These are phyloP conservation scores for Euphrasia confusa DNA, from an alignment of 257 asterid species.

Conservation along the genomic window DNA sequence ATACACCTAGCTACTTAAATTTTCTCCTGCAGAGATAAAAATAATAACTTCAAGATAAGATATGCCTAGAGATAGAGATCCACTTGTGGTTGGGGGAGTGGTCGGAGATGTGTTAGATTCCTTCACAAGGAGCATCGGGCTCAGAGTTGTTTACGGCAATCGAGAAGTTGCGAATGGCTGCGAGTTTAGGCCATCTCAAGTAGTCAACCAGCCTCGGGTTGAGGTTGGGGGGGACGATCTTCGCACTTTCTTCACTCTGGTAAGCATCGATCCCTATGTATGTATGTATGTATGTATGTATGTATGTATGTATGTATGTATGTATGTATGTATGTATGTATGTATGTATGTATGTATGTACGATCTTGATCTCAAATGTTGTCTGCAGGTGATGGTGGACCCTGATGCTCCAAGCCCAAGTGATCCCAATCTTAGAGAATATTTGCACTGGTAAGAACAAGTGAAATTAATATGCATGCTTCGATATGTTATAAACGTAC, in stretches of 20 bases:
- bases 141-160: conserved; percentile 35
- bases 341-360: not conserved
- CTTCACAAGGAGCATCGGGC: conserved; percentile 42
- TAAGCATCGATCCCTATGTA: conserved; percentile 13
- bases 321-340: too few relatives aligned
- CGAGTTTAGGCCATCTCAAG: conserved; percentile 61
- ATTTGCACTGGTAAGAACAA: conserved; percentile 58
- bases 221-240: conserved; percentile 68
- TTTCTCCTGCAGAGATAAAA: too few relatives aligned
- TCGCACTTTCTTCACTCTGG: conserved; percentile 61
- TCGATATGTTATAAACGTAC: not conserved
- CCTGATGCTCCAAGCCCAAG: conserved; percentile 85
- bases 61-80: conserved; percentile 56
- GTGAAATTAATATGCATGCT: too few relatives aligned
- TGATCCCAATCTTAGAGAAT: conserved; percentile 58
- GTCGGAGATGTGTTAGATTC: conserved; percentile 68
- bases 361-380: too few relatives aligned
- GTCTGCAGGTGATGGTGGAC: conserved; percentile 52
- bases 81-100: conserved; percentile 58
- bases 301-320: not conserved
- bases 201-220: conserved; percentile 60
- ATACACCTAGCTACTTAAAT: too few relatives aligned
- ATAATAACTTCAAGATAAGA: not conserved
- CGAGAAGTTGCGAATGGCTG: conserved; percentile 57
- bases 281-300: not conserved